Conservation (phyloP, 1,139 yeast genomes). For the Yamadazyma songkhlaensis region DNA sequence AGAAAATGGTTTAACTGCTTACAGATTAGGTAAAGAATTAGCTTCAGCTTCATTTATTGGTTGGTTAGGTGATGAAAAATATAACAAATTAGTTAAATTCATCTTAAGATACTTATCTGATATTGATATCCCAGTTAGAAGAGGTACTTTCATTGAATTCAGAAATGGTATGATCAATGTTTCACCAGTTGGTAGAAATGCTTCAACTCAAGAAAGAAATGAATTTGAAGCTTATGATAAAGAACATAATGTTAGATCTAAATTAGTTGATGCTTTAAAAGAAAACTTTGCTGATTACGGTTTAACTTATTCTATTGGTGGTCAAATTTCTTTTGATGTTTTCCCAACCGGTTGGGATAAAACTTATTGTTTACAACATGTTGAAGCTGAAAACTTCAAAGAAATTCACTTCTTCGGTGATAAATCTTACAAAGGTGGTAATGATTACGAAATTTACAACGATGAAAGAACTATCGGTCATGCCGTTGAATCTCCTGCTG, state of each 20-base stretch:
- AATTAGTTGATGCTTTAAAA: slow-evolving; percentile 79
- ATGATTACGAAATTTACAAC: slow-evolving; percentile 92
- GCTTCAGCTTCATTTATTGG: slow-evolving; percentile 90
- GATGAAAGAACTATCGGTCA: slow-evolving; percentile 95
- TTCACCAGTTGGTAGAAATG: slow-evolving; percentile 98
- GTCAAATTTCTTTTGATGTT: slow-evolving; percentile 98
- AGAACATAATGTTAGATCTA: slow-evolving; percentile 73
- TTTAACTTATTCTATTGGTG: slow-evolving; percentile 96
- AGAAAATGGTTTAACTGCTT: slow-evolving; percentile 97
- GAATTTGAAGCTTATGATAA: slow-evolving; percentile 86
- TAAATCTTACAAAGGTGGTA: slow-evolving; percentile 96
- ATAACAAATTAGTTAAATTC: slow-evolving; percentile 84
- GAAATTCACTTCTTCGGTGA: slow-evolving; percentile 98
- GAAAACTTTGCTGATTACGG: slow-evolving; percentile 78
- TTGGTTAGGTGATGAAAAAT: slow-evolving; percentile 95
- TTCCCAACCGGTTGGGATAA: slow-evolving; percentile 99
- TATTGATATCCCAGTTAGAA: slow-evolving; percentile 85
- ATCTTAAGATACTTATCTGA: slow-evolving; percentile 81
- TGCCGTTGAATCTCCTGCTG: slow-evolving; percentile 83
- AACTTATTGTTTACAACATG: slow-evolving; percentile 95
- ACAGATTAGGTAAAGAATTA: slow-evolving; percentile 81
- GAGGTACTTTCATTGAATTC: slow-evolving; percentile 98
- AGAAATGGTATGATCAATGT: slow-evolving; percentile 99
- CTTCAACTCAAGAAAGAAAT: slow-evolving; percentile 87
- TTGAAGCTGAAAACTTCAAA: slow-evolving; percentile 77